Evolutionary conservation across 2,329 filamentous ascomycete genomes (phyloP), one percentile per base, ranked within the genome.

Genomic region (Cadophora sp.): DNA sequence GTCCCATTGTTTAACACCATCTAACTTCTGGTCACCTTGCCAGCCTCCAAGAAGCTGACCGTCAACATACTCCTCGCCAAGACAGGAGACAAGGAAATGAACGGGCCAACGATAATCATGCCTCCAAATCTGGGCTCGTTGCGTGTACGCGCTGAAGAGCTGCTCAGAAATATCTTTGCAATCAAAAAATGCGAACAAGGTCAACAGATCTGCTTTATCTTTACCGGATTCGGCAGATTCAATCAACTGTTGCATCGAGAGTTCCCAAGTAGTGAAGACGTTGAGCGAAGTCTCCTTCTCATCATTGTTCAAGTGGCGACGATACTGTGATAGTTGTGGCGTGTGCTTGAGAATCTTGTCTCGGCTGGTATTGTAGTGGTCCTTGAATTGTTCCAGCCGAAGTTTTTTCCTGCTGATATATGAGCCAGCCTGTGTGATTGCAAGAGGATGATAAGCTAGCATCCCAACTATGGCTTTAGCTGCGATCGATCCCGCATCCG

Each of bases 381-480:
- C 61, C 30, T 73, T 43, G 33, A 74, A 76, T 39, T 72, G 53
- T 2, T 55, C 39, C 1, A 74, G 41, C 4, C 53, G 30, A 6
- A 76, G 65, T 22, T 71, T 70, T 5, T 64, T 66, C 2, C 45
- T 48, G 9, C 51, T 33, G n/a, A 76, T 72, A 62, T 74, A 77
- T 45, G 75, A 73, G 11, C 70, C 73, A 20, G 74, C 75, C 56
- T 76, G 75, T 30, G 72, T 68, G 13, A 77, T 73, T 14, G 75
- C 75, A 13, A 77, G 68, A 4, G 75, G 50, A 48, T 75, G 73
- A 24, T 47, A 70, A 0, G 66, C 74, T 24, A 76, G 66, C n/a
- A 64, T 36, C 20, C 65, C 18, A 5, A 73, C 65, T 47, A 73
- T 69, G 5, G 59, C 24, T 68, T 64, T 55, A 16, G 60, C 66